These are phyloP conservation scores for Teunomyces stri DNA, from an alignment of 805 yeast genomes.

Conservation along the genomic window DNA sequence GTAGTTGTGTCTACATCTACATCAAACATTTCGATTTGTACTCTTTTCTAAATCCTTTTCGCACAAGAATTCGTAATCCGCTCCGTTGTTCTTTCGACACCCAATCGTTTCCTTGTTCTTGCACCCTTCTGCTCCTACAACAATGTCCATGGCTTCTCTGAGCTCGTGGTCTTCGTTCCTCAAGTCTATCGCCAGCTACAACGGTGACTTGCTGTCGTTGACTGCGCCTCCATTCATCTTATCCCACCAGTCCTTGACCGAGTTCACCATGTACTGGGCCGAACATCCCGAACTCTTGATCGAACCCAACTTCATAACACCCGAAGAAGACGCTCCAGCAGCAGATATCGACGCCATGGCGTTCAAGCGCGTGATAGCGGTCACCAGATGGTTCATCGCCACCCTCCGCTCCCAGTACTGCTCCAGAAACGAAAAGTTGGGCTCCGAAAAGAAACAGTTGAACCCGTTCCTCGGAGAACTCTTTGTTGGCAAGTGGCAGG, in stretches of 20 bases:
- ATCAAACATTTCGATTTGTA: too few relatives aligned
- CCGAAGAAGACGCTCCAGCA: constrained; percentile 36
- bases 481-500: constrained; percentile 86
- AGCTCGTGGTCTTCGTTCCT: constrained; percentile 88
- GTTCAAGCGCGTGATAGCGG: constrained; percentile 72
- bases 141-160: constrained; percentile 4
- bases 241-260: constrained; percentile 83
- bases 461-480: constrained; percentile 96
- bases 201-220: constrained; percentile 88
- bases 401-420: constrained; percentile 92
- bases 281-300: constrained; percentile 84
- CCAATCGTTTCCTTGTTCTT: background rate
- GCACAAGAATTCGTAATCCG: background rate
- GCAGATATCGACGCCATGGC: constrained; percentile 42
- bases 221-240: constrained; percentile 98
- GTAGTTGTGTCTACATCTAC: background rate
- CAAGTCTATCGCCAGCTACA: constrained; percentile 86
- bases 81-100: too few relatives aligned
- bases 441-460: constrained; percentile 95
- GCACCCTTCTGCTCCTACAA: background rate
- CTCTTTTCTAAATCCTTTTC: too few relatives aligned
- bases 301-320: constrained; percentile 57
- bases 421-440: constrained; percentile 85
- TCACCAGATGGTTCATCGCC: constrained; percentile 86
- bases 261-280: constrained; percentile 95